Percentiles rank a stretch among this genome's conserved stretches.
Evolutionary conservation across 768 basidiomycete genomes (phyloP).

Genomic region (Omphalotus guepiniiformis): DNA sequence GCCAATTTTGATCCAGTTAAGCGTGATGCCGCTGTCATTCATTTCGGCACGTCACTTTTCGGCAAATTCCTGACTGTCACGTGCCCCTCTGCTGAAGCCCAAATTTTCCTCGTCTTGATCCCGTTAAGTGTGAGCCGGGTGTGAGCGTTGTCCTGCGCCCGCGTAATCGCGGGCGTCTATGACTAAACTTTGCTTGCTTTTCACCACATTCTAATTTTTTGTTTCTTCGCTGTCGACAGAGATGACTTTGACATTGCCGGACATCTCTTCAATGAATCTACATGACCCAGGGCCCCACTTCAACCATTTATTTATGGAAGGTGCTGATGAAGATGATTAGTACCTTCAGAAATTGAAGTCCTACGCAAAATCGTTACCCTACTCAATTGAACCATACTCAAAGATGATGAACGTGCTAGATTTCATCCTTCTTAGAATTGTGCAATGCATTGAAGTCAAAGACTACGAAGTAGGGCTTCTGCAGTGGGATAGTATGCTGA

Average conservation of each 20-base stretch:
- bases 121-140: too few relatives aligned
- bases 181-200: too few relatives aligned
- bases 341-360: conserved; percentile 56
- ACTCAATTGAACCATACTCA: conserved; percentile 71
- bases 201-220: too few relatives aligned
- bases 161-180: too few relatives aligned
- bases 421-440: conserved; percentile 61
- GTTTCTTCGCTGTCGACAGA: conserved; percentile 20
- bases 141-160: too few relatives aligned
- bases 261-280: conserved; percentile 42
- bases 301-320: conserved; percentile 23
- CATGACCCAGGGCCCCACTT: conserved; percentile 27
- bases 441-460: conserved; percentile 71
- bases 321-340: conserved; percentile 34
- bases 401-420: conserved; percentile 76
- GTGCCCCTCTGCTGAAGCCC: too few relatives aligned
- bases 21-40: too few relatives aligned
- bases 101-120: too few relatives aligned
- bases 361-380: conserved; percentile 67
- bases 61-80: too few relatives aligned
- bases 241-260: conserved; percentile 43
- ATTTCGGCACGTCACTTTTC: too few relatives aligned
- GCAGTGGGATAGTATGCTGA: conserved; percentile 77
- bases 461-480: conserved; percentile 80
- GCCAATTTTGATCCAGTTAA: too few relatives aligned